A percentile compares a stretch with the other conserved stretches of the same genome.
phyloP scores from a whole-genome alignment of 2,329 filamentous ascomycete genomes.

The Aspergillus hortae region DNA sequence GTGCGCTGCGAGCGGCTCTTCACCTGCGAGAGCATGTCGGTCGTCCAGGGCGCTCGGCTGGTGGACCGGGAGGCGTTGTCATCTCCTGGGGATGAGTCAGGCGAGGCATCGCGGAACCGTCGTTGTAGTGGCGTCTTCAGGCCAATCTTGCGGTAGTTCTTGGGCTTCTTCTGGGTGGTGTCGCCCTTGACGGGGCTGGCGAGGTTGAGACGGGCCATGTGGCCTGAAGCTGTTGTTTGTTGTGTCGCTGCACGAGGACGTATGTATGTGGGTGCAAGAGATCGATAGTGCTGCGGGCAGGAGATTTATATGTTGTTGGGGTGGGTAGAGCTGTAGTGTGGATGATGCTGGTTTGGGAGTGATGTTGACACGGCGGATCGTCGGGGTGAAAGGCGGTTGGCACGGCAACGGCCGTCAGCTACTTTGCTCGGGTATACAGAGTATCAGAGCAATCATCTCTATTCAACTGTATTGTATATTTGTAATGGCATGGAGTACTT shows the following conservation, averaged over 20 bases:
- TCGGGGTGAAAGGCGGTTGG: neutral
- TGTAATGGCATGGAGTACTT: too few relatives aligned
- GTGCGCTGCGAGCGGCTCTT: conserved; percentile 17
- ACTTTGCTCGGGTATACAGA: neutral
- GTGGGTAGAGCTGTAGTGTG: neutral
- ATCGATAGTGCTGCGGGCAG: neutral
- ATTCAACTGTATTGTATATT: too few relatives aligned
- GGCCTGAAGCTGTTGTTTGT: neutral
- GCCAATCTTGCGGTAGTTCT: neutral
- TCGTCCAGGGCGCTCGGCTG: conserved; percentile 1
- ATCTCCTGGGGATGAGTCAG: neutral
- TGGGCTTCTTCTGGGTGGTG: neutral
- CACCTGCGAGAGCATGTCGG: conserved; percentile 8
- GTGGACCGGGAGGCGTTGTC: conserved; percentile 1
- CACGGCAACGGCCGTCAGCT: neutral
- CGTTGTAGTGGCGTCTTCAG: neutral
- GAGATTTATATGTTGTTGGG: neutral
- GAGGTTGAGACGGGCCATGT: neutral
- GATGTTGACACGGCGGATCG: neutral
- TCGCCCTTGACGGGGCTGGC: neutral
- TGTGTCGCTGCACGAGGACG: neutral
- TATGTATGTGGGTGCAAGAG: neutral
- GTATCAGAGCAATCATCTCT: too few relatives aligned
- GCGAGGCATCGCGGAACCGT: neutral
- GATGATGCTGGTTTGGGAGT: neutral